These are phyloP conservation scores for Pyrenophora seminiperda DNA, from an alignment of 2,329 filamentous ascomycete species.

Conservation along the genomic window DNA sequence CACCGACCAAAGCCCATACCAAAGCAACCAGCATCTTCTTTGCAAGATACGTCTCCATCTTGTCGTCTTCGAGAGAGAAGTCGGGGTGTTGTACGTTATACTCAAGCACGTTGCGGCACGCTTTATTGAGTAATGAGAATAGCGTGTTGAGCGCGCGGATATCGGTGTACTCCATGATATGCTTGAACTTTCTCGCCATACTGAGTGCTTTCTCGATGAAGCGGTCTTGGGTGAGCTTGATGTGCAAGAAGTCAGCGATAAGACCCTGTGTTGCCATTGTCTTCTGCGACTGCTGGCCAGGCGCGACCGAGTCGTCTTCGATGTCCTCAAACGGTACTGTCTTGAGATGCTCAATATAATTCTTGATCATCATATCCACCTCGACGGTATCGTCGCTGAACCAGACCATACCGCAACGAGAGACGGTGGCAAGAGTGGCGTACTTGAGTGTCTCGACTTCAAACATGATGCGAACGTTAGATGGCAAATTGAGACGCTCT, in stretches of 20 bases:
- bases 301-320: constrained; percentile 83
- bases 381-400: constrained; percentile 98
- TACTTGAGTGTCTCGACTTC: constrained; percentile 98
- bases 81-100: constrained; percentile 95
- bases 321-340: constrained; percentile 90
- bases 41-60: constrained; percentile 84
- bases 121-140: constrained; percentile 94
- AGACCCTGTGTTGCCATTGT: constrained; percentile 78
- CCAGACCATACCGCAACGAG: constrained; percentile 99
- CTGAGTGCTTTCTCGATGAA: constrained; percentile 80
- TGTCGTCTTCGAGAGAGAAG: constrained; percentile 88
- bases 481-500: constrained; percentile 90
- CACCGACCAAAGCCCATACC: constrained; percentile 94
- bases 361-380: constrained; percentile 85
- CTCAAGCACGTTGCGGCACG: constrained; percentile 88
- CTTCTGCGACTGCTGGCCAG: constrained; percentile 60
- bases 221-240: constrained; percentile 75
- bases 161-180: constrained; percentile 98
- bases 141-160: constrained; percentile 89
- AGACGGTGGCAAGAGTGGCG: constrained; percentile 96
- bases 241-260: constrained; percentile 77
- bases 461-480: constrained; percentile 99
- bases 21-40: constrained; percentile 93
- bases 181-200: constrained; percentile 77
- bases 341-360: constrained; percentile 85